Evolutionary conservation across 73 alveolate species (phyloP), one percentile per base, ranked within the genome.

Genomic region (Durusdinium trenchii): DNA sequence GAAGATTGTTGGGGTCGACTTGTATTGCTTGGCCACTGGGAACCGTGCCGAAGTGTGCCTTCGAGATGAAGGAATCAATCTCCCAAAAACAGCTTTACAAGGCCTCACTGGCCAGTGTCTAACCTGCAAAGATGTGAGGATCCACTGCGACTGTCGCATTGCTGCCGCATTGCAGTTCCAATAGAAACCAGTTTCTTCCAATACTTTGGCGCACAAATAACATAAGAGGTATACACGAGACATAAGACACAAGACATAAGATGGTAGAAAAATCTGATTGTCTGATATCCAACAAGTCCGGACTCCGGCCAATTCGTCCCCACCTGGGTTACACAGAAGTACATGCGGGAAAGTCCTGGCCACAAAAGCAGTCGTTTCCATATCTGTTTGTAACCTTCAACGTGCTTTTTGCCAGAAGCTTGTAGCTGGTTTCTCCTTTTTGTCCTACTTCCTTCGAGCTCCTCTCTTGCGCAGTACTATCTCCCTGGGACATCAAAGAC

Each of bases 31-130:
- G 26, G n/a, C n/a, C n/a, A n/a, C n/a, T n/a, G n/a, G n/a, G n/a
- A n/a, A n/a, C n/a, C n/a, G n/a, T n/a, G n/a, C n/a, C 73, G 30
- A 60, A 60, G 73, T 60, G 73, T 60, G 73, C 18, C 73, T 23
- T 23, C 73, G 30, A 32, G n/a, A 60, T 23, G n/a, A 57, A 46
- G 40, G 40, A 78, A 43, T 62, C 43, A 78, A 62, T 46, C 89
- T 67, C 91, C 46, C 71, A 81, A 81, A 78, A 40, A 32, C 46
- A 32, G 46, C 91, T 81, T 67, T 81, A 81, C 91, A 81, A 48
- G 91, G 91, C 91, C 91, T 81, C 91, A 81, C 91, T 81, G 91
- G 50, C 91, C 91, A 67, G 61, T 48, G 89, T 26, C 28, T 78
- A 30, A 38, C 85, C 85, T 75, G 50, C 32, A n/a, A n/a, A n/a